These are phyloP conservation scores for Arthrobotrys entomopaga DNA, from an alignment of 2,329 filamentous ascomycete species.

Conservation along the genomic window DNA sequence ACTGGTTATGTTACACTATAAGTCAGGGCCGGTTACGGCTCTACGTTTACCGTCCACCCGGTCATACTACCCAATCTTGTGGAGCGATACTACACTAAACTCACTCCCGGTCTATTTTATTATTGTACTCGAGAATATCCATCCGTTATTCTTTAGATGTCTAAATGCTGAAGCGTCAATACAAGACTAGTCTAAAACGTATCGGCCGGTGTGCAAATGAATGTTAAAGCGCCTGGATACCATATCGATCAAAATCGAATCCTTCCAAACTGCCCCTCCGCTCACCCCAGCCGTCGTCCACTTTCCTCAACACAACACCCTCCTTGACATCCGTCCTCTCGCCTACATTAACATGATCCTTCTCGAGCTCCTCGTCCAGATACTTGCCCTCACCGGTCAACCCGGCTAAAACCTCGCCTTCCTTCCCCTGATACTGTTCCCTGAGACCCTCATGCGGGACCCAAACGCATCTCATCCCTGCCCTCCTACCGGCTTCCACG, in stretches of 20 bases:
- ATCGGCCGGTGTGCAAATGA: too few relatives aligned
- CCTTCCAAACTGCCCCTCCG: conserved; percentile 67
- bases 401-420: conserved; percentile 84
- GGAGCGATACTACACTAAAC: too few relatives aligned
- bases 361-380: conserved; percentile 25
- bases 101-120: too few relatives aligned
- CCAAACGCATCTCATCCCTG: conserved; percentile 96
- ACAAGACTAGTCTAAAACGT: background rate
- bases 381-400: conserved; percentile 74
- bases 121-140: too few relatives aligned
- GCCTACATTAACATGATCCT: conserved; percentile 61
- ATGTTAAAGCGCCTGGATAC: conserved; percentile 63
- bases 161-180: background rate
- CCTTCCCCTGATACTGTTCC: conserved; percentile 77
- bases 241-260: conserved; percentile 71
- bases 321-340: conserved; percentile 62
- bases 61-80: too few relatives aligned
- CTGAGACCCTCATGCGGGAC: conserved; percentile 82
- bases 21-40: too few relatives aligned
- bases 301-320: conserved; percentile 66
- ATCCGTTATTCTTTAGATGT: too few relatives aligned
- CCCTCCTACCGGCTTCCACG: conserved; percentile 87
- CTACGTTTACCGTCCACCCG: too few relatives aligned
- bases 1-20: too few relatives aligned
- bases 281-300: conserved; percentile 71